Conservation (phyloP, 1,284 basidiomycete species). For the Lentinus polychrous region DNA sequence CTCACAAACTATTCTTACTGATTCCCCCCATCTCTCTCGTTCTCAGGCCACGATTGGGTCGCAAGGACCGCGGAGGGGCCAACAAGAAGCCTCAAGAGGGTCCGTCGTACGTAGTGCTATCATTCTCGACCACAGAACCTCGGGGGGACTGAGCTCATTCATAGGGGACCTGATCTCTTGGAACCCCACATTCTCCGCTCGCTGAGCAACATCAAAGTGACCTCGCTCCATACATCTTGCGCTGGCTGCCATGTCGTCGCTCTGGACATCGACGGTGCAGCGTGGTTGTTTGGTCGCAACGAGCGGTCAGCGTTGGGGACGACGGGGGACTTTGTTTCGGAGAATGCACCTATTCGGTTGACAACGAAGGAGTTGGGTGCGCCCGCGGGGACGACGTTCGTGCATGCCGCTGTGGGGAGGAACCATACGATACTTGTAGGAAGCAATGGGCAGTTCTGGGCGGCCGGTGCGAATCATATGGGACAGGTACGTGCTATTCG, state of each 20-base stretch:
- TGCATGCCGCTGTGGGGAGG: constrained; percentile 77
- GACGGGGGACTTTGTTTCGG: constrained; percentile 52
- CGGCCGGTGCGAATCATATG: constrained; percentile 75
- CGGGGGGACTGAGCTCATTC: not conserved
- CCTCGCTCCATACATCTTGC: constrained; percentile 69
- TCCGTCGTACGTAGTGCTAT: constrained; percentile 6
- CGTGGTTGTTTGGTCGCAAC: constrained; percentile 86
- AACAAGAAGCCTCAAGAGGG: constrained; percentile 33
- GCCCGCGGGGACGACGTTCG: constrained; percentile 56
- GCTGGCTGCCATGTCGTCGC: constrained; percentile 70
- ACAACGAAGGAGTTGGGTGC: constrained; percentile 59
- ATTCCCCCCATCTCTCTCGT: constrained; percentile 9
- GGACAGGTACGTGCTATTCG: constrained; percentile 60
- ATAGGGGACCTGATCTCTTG: constrained; percentile 64
- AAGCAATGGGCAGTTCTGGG: constrained; percentile 78
- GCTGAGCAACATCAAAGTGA: constrained; percentile 71
- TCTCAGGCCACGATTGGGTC: constrained; percentile 55
- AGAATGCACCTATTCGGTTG: constrained; percentile 63
- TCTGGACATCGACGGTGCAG: constrained; percentile 69
- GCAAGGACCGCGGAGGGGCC: constrained; percentile 50
- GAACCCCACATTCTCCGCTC: constrained; percentile 86
- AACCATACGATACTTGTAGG: constrained; percentile 82
- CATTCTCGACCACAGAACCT: not conserved
- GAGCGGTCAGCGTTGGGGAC: constrained; percentile 53
- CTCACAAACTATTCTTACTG: constrained; percentile 4